phyloP scores from a whole-genome alignment of 148 eudicot species.

The Drosera capensis region DNA sequence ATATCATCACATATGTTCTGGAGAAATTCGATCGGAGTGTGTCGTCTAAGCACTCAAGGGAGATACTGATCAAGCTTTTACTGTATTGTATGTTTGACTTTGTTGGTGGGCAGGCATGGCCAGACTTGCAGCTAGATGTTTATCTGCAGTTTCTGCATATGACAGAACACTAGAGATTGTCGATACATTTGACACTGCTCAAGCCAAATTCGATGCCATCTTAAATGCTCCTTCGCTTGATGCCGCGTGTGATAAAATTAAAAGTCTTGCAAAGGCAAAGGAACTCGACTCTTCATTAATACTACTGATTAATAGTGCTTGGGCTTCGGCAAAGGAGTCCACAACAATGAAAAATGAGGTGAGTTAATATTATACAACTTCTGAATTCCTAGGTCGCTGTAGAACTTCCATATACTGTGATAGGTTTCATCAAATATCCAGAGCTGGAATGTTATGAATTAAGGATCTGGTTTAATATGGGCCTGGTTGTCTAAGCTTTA shows the following conservation, averaged over 20 bases:
- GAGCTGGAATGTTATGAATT: too few species aligned
- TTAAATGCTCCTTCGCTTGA: slow-evolving; percentile 79
- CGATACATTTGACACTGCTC: slow-evolving; percentile 73
- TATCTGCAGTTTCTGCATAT: slow-evolving; percentile 86
- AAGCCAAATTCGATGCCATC: slow-evolving; percentile 75
- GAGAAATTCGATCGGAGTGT: not conserved
- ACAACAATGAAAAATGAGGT: slow-evolving; percentile 92
- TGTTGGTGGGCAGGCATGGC: slow-evolving; percentile 47
- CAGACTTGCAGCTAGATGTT: slow-evolving; percentile 86
- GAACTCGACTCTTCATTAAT: slow-evolving; percentile 91
- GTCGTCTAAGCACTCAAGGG: too few species aligned
- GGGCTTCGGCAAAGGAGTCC: slow-evolving; percentile 91
- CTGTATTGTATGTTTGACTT: not conserved
- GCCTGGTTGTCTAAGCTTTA: too few species aligned
- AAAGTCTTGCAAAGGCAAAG: slow-evolving; percentile 82
- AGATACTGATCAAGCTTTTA: too few species aligned
- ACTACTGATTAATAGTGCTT: slow-evolving; percentile 74
- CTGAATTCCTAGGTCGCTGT: not conserved
- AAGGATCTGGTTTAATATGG: too few species aligned
- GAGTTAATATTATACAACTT: not conserved
- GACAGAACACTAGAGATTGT: slow-evolving; percentile 77
- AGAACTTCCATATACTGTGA: not conserved
- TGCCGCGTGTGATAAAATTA: slow-evolving; percentile 80
- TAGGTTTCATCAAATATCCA: too few species aligned
- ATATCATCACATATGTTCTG: not conserved